Evolutionary conservation across 148 eudicot genomes (phyloP), one percentile per base, ranked within the genome.

Genomic region (Chenopodium formosanum): DNA sequence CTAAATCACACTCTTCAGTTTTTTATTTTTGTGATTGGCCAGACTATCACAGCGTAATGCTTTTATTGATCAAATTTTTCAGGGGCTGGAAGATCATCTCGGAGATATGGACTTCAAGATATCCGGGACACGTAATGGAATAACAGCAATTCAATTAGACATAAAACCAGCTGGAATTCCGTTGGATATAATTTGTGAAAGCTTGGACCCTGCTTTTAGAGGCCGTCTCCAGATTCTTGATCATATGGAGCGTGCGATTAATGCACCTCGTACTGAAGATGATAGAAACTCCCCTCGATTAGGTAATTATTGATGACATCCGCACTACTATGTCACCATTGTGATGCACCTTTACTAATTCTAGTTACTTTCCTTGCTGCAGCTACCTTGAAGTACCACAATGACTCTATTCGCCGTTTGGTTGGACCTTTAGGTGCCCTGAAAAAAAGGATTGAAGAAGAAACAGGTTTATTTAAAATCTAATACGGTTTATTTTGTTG

Each of bases 51-150:
- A 80, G 22, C 29, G 2, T 75, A 73, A 53, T 37, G 27, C 32
- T 65, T 29, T 50, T 20, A 27, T 8, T 73, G 3, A 31, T 74
- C 53, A 71, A 58, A 52, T 46, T 23, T 75, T 53, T 78, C 83
- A 95, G 99, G 99, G 99, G 68, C 86, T 96, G 81, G 99, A 96
- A 89, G 98, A 96, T 90, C 99, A 96, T 89, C 85, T 94, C 20
- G 99, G 99, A 76, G 99, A 96, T 83, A 96, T 94, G 98, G 99
- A 96, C 90, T 96, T 94, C 73, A 96, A 96, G 87, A 90, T 96
- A 87, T 92, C 99, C 53, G 98, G 99, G 52, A 96, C 99, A 69
- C 91, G 98, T 48, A 90, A 96, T 84, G 98, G 99, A 82, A 77
- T 96, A 74, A 96, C 99, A 60, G 92, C 99, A 44, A 96, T 94